Base-by-base conservation (phyloP, 75 land plant species). In the Ceratopteris richardii region DNA sequence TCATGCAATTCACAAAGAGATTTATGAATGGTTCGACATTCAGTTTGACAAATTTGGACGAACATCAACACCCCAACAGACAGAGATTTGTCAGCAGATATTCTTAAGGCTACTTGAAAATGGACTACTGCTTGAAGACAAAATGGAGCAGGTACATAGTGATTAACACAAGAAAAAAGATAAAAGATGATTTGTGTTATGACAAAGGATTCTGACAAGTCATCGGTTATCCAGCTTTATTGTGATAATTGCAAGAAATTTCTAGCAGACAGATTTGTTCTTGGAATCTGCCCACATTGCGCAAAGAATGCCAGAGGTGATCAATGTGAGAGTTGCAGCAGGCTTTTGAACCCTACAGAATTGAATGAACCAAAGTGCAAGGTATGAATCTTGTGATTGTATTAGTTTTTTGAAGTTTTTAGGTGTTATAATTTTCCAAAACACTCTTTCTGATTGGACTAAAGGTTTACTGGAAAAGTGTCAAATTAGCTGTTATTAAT, bases 11-110 rank as follows among this genome's bases (percentile, higher is more conserved):
- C 99, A 90, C 64, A 90, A 82, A 51, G 83, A 86, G 48, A 83
- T 94, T 5, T 94, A 94, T 63, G 68, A 90, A 18, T 94, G 99
- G 99, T 94, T 94, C 57, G 79, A 84, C 58, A 90, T 94, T 16
- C 67, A 83, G 27, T 94, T 94, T 70, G 99, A 94, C 70, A 57
- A 77, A 37, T 94, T 94, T 77, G 99, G 99, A 0, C 80, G 99
- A 0, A 94, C 99, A 20, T 94, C 99, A 39, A 70, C 73, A 5
- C 87, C 88, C 7, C 72, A 90, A 52, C 99, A 94, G 72, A 90
- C 99, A 43, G 86, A 83, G 62, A 82, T 90, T 58, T 86, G 91
- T 64, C 99, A 94, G 71, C 69, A 79, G 26, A 90, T 94, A 25
- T 94, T 94, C 63, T 57, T 75, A 63, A 81, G 73, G 27, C 56